Conservation (phyloP, 2,329 filamentous ascomycete genomes). For the Amauroascus verrucosus region DNA sequence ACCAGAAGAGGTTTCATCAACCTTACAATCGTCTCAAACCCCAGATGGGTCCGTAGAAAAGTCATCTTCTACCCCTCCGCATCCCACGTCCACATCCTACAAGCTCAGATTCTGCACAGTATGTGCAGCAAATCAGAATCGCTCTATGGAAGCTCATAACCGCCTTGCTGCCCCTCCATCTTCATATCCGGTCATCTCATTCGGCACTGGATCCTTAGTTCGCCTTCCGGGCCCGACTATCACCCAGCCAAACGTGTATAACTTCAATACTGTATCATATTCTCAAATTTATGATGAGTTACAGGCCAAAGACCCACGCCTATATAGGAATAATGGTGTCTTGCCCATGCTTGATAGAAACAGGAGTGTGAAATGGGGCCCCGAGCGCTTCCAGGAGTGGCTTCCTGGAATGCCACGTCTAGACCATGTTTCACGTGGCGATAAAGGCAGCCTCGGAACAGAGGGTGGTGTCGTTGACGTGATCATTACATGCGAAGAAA, state of each 20-base stretch:
- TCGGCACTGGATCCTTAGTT: constrained; percentile 90
- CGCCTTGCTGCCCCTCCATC: constrained; percentile 74
- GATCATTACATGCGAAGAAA: constrained; percentile 93
- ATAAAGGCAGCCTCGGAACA: constrained; percentile 68
- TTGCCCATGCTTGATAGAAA: constrained; percentile 95
- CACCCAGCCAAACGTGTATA: constrained; percentile 90
- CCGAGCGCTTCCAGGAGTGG: constrained; percentile 98
- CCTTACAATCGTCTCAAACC: background rate
- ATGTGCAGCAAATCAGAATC: constrained; percentile 97
- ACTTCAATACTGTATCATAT: constrained; percentile 96
- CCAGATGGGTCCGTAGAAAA: constrained; percentile 5
- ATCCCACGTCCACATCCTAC: constrained; percentile 51
- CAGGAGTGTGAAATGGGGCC: constrained; percentile 82
- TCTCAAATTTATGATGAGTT: constrained; percentile 90
- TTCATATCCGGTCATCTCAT: constrained; percentile 91
- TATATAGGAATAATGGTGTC: constrained; percentile 87
- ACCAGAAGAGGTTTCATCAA: background rate
- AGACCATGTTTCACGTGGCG: constrained; percentile 55
- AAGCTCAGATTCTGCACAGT: constrained; percentile 53
- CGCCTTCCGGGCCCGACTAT: constrained; percentile 85
- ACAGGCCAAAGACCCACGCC: constrained; percentile 66
- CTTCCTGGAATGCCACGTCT: constrained; percentile 72
- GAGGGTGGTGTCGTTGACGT: constrained; percentile 87
- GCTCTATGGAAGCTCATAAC: constrained; percentile 99
- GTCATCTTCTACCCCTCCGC: constrained; percentile 14